phyloP scores from a whole-genome alignment of 768 basidiomycete genomes.

The Auriscalpium orientale region DNA sequence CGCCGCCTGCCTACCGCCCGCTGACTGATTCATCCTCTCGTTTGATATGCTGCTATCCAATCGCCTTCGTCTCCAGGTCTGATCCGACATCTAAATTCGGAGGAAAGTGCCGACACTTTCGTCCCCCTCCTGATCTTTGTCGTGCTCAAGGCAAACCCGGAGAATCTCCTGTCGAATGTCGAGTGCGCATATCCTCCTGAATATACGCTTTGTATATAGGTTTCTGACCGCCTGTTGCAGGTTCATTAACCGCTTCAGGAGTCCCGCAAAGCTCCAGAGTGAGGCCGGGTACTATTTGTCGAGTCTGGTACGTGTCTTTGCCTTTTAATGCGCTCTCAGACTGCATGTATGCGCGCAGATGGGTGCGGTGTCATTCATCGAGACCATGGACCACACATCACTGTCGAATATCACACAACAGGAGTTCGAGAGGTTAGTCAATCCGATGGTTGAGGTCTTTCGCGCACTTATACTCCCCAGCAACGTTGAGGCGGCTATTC shows the following conservation, averaged over 20 bases:
- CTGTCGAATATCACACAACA: constrained; percentile 90
- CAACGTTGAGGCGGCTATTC: constrained; percentile 57
- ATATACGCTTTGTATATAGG: not conserved
- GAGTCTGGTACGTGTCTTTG: constrained; percentile 61
- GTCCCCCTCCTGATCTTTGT: constrained; percentile 92
- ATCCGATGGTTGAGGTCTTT: not conserved
- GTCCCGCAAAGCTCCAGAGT: constrained; percentile 81
- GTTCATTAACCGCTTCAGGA: constrained; percentile 93
- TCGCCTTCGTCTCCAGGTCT: constrained; percentile 46
- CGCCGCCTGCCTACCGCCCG: no score
- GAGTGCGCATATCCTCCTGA: constrained; percentile 50
- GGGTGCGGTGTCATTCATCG: constrained; percentile 96
- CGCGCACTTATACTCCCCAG: constrained; percentile 16
- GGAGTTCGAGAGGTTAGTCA: constrained; percentile 74
- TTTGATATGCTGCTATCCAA: not conserved
- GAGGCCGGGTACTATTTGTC: constrained; percentile 97
- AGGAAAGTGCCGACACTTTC: constrained; percentile 91
- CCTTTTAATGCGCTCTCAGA: not conserved
- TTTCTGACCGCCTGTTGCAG: constrained; percentile 29
- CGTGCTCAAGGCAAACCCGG: constrained; percentile 90
- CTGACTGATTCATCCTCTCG: no score
- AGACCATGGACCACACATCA: constrained; percentile 94
- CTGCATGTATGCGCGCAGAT: constrained; percentile 41
- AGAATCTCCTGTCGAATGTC: constrained; percentile 88
- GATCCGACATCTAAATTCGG: constrained; percentile 77